Evolutionary conservation across 2,329 filamentous ascomycete genomes (phyloP).

Genomic region (Fonsecaea pugnacius): DNA sequence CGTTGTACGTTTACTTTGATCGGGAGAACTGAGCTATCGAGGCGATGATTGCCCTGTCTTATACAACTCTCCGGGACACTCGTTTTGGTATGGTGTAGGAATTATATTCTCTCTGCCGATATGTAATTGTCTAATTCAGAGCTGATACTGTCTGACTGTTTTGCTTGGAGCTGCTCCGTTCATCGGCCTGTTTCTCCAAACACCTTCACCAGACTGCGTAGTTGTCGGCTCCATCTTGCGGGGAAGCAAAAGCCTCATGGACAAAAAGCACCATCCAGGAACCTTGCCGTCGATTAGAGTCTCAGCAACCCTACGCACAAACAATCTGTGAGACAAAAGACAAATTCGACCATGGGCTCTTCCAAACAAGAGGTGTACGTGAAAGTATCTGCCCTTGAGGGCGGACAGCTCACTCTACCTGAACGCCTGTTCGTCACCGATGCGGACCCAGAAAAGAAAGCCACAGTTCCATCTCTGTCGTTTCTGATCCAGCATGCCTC

Average conservation of each 20-base stretch:
- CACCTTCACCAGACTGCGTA: not conserved
- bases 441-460: conserved; percentile 49
- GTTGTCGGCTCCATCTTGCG: not conserved
- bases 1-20: not conserved
- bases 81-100: not conserved
- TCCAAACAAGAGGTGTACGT: conserved; percentile 38
- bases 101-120: not conserved
- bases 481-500: conserved; percentile 58
- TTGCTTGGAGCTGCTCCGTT: conserved; percentile 2
- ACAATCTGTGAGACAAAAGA: not conserved
- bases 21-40: not conserved
- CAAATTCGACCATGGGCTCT: conserved; percentile 20
- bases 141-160: not conserved
- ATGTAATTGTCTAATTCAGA: not conserved
- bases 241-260: not conserved
- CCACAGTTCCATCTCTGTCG: conserved; percentile 58
- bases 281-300: not conserved
- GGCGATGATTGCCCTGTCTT: not conserved
- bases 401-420: conserved; percentile 53
- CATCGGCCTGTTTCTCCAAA: conserved; percentile 3
- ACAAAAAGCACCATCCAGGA: not conserved
- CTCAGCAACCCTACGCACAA: not conserved
- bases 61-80: not conserved
- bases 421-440: conserved; percentile 54
- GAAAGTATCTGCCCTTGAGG: conserved; percentile 46